A percentile compares a stretch with the other conserved stretches of the same genome.
These are phyloP conservation scores for Daldinia decipiens DNA, from an alignment of 495 filamentous ascomycete genomes.

Conservation along the genomic window DNA sequence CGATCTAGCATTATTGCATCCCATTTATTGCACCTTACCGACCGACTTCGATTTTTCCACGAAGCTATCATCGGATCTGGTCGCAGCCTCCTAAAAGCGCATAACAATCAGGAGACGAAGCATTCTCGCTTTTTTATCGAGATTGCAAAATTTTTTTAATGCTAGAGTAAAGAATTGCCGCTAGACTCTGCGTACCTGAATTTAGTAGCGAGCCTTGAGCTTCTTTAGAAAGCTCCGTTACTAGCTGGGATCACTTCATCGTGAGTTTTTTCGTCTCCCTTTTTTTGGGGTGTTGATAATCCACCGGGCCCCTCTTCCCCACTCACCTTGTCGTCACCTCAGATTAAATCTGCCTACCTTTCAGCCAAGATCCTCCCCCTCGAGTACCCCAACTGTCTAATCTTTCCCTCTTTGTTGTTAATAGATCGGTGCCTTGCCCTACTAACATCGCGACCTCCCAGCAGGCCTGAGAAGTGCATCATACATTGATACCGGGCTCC, in stretches of 20 bases:
- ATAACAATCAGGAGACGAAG: constrained; percentile 44
- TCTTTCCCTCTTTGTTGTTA: constrained; percentile 24
- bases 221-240: constrained; percentile 52
- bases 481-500: constrained; percentile 46
- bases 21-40: constrained; percentile 15
- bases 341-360: constrained; percentile 31
- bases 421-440: constrained; percentile 23
- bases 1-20: constrained; percentile 25
- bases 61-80: constrained; percentile 30
- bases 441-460: constrained; percentile 32
- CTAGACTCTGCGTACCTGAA: constrained; percentile 50
- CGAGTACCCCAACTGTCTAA: constrained; percentile 9
- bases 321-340: constrained; percentile 47
- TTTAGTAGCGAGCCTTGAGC: constrained; percentile 50
- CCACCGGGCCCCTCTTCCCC: constrained; percentile 46
- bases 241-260: constrained; percentile 58
- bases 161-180: constrained; percentile 42
- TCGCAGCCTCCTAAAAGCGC: constrained; percentile 31
- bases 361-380: constrained; percentile 29
- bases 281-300: constrained; percentile 47
- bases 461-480: constrained; percentile 52
- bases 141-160: constrained; percentile 39
- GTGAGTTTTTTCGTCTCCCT: constrained; percentile 58
- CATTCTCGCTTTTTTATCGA: constrained; percentile 42
- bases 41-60: constrained; percentile 29